Conservation (phyloP, 2,329 filamentous ascomycete genomes). For the Aureobasidium vineae region DNA sequence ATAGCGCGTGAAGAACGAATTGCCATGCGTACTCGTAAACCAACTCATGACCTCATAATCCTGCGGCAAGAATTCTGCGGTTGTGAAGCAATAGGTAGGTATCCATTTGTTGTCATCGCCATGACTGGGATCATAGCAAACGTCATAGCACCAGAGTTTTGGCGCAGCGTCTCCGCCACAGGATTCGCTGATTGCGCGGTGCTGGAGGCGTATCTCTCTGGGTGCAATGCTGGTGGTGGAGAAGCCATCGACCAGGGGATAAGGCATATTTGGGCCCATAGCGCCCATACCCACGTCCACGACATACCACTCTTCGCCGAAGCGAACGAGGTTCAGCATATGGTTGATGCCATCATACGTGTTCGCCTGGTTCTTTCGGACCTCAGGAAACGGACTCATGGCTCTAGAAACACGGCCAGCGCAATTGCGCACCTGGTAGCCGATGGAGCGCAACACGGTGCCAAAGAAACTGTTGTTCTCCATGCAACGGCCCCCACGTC, state of each 20-base stretch:
- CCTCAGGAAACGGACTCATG: conserved; percentile 32
- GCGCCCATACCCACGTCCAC: conserved; percentile 28
- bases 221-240: neutral
- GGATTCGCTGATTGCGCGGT: neutral
- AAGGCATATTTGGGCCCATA: conserved; percentile 8
- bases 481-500: conserved; percentile 61
- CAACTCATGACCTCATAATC: conserved; percentile 62
- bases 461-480: conserved; percentile 57
- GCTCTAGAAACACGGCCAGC: conserved; percentile 40
- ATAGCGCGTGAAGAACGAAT: conserved; percentile 38
- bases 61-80: conserved; percentile 55
- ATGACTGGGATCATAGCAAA: conserved; percentile 55
- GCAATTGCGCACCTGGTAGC: conserved; percentile 46
- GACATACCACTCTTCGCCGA: conserved; percentile 30
- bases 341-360: conserved; percentile 6
- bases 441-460: conserved; percentile 52
- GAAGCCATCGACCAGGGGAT: neutral
- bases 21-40: conserved; percentile 47
- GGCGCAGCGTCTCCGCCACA: neutral
- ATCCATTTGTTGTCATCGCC: conserved; percentile 41
- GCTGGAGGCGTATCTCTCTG: neutral
- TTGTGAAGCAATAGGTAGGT: conserved; percentile 45
- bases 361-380: neutral
- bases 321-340: conserved; percentile 9
- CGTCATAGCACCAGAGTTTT: conserved; percentile 55